Evolutionary conservation across 1,284 basidiomycete species (phyloP), one percentile per base, ranked within the genome.

Genomic region (Apiotrichum gracile): DNA sequence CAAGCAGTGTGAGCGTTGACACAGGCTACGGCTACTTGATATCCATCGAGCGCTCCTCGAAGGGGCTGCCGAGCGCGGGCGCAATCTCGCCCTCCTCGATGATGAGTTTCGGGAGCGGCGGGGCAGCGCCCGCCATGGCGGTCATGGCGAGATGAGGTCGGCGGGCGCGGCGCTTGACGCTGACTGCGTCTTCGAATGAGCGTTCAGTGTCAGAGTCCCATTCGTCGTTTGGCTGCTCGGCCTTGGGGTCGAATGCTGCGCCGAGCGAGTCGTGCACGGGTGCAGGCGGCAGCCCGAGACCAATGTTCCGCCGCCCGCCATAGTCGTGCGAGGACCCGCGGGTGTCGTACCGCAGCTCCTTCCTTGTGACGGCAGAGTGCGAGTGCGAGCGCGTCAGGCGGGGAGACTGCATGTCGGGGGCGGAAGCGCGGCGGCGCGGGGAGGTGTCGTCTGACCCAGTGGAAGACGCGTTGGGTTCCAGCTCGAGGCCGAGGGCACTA

Each of bases 1-100:
- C 12, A 13, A 13, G 10, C 31, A 31, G 31, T 31, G 16, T 5
- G 17, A 27, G 17, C 8, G 10, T 14, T 27, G n/a, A 27, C n/a
- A 42, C 25, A 42, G 16, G 9, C 25, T 42, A 10, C 17, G 24
- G 25, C 5, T 12, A 29, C 17, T 9, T 17, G 40, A 43, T 16
- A 5, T 24, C 24, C 43, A 34, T 45, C 2, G 29, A 21, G 12
- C 43, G 43, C 54, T 71, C 69, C 50, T 69, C 68, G 47, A 72
- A 72, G 1, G 69, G 69, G 55, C 68, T 70, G 12, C 63, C 47
- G 24, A 70, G 51, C 24, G 50, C 61, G 12, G 50, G 56, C 5
- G 25, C 45, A 27, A 12, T 49, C 24, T 47, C 12, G 4, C 44
- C 37, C 19, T 45, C 45, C 29, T 49, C 38, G 24, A 55, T 47